These are phyloP conservation scores for Carex parvula DNA, from an alignment of 176 grass and related monocot genomes.

Conservation along the genomic window DNA sequence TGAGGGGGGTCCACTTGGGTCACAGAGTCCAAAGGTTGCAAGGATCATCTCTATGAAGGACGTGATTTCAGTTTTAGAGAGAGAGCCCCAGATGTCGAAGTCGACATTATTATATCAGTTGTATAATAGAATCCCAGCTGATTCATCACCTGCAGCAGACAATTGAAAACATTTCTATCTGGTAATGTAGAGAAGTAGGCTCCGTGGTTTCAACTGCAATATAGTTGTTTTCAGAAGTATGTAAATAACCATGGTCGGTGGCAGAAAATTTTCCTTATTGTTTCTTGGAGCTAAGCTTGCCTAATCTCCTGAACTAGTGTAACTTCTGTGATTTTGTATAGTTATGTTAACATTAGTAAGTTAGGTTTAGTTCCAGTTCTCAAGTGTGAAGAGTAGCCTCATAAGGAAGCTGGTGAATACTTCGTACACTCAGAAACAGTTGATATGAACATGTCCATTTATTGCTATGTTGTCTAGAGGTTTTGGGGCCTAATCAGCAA, in stretches of 20 bases:
- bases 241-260: not conserved
- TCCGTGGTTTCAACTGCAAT: not conserved
- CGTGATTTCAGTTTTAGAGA: constrained; percentile 72
- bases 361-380: not conserved
- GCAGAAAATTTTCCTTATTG: not conserved
- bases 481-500: not conserved
- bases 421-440: not conserved
- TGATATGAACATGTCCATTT: not conserved
- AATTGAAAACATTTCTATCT: not conserved
- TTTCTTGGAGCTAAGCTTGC: not conserved
- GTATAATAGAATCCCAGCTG: constrained; percentile 34
- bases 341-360: not conserved
- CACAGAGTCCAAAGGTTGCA: constrained; percentile 35
- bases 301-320: not conserved
- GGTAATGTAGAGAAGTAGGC: not conserved
- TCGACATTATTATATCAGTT: constrained; percentile 68
- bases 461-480: not conserved
- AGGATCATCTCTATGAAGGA: constrained; percentile 68
- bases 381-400: not conserved
- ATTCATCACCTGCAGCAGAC: not conserved
- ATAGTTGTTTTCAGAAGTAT: not conserved
- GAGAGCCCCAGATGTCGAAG: constrained; percentile 86
- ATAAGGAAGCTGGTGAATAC: not conserved
- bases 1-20: not conserved
- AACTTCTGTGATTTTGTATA: not conserved